These are phyloP conservation scores for Tricholomella constricta DNA, from an alignment of 768 basidiomycete genomes.

Conservation along the genomic window DNA sequence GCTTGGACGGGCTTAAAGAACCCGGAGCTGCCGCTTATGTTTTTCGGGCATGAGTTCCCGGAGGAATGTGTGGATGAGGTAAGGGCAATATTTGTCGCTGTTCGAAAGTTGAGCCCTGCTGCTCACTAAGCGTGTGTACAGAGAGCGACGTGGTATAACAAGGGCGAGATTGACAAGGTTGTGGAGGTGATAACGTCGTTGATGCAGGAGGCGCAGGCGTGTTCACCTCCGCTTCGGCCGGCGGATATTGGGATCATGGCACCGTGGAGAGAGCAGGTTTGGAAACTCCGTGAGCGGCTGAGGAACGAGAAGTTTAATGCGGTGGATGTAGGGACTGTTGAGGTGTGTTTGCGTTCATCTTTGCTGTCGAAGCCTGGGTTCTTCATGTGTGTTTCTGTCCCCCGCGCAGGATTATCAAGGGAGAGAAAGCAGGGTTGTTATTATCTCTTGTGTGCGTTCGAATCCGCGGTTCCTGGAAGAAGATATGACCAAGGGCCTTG, in stretches of 20 bases:
- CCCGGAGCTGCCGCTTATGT: slow-evolving; percentile 42
- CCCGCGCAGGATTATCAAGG: slow-evolving; percentile 57
- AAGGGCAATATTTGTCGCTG: slow-evolving; percentile 4
- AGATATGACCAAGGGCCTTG: slow-evolving; percentile 46
- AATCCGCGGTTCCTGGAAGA: slow-evolving; percentile 49
- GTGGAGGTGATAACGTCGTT: slow-evolving; percentile 42
- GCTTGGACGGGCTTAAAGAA: slow-evolving; percentile 43
- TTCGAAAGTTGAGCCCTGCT: background rate
- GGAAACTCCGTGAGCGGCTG: slow-evolving; percentile 48
- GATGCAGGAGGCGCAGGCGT: slow-evolving; percentile 34
- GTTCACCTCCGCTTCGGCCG: slow-evolving; percentile 41
- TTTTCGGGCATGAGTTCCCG: slow-evolving; percentile 40
- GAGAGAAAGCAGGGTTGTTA: slow-evolving; percentile 50
- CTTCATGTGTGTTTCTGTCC: no score
- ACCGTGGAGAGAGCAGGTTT: slow-evolving; percentile 54
- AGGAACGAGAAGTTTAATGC: slow-evolving; percentile 41
- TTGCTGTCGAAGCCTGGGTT: background rate
- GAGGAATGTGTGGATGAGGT: slow-evolving; percentile 53
- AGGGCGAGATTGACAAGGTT: slow-evolving; percentile 44
- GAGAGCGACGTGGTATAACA: slow-evolving; percentile 53
- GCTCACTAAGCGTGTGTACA: slow-evolving; percentile 15
- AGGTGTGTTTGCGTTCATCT: slow-evolving; percentile 30
- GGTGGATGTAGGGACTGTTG: slow-evolving; percentile 55
- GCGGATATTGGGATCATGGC: slow-evolving; percentile 53
- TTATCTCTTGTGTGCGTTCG: slow-evolving; percentile 52